phyloP scores from a whole-genome alignment of 306 rosid species.

The Gleditsia sinensis region DNA sequence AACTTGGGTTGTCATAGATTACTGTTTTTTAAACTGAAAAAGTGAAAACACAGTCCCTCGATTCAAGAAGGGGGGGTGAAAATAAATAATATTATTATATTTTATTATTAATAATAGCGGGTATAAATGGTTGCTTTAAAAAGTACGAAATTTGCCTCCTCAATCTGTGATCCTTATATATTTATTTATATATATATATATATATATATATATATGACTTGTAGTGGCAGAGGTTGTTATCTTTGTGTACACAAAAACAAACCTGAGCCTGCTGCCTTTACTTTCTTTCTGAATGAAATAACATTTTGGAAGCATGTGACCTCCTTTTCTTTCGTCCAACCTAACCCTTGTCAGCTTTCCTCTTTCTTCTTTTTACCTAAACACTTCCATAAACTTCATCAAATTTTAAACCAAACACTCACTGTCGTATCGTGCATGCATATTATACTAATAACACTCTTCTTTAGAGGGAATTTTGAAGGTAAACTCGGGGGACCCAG shows the following conservation, averaged over 20 bases:
- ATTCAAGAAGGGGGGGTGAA: slow-evolving; percentile 59
- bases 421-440: too few relatives aligned
- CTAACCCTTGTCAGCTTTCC: slow-evolving; percentile 31
- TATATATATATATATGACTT: slow-evolving; percentile 38
- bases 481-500: too few relatives aligned
- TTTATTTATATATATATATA: too few relatives aligned
- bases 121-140: neutral
- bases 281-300: slow-evolving; percentile 8
- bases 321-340: slow-evolving; percentile 18
- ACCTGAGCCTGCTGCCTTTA: slow-evolving; percentile 37
- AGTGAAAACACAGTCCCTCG: slow-evolving; percentile 57
- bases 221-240: slow-evolving; percentile 82
- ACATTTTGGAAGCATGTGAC: slow-evolving; percentile 51
- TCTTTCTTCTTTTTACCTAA: neutral
- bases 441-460: too few relatives aligned
- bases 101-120: too few relatives aligned
- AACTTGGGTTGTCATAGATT: slow-evolving; percentile 40
- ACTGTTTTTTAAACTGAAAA: slow-evolving; percentile 60
- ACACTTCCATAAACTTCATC: neutral
- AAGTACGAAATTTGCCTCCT: slow-evolving; percentile 54
- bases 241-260: slow-evolving; percentile 71
- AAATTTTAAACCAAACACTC: too few relatives aligned
- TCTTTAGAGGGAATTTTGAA: too few relatives aligned
- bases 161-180: slow-evolving; percentile 50
- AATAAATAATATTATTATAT: neutral